Conservation (phyloP, 2,329 filamentous ascomycete genomes). For the Penicillium verrucosum region DNA sequence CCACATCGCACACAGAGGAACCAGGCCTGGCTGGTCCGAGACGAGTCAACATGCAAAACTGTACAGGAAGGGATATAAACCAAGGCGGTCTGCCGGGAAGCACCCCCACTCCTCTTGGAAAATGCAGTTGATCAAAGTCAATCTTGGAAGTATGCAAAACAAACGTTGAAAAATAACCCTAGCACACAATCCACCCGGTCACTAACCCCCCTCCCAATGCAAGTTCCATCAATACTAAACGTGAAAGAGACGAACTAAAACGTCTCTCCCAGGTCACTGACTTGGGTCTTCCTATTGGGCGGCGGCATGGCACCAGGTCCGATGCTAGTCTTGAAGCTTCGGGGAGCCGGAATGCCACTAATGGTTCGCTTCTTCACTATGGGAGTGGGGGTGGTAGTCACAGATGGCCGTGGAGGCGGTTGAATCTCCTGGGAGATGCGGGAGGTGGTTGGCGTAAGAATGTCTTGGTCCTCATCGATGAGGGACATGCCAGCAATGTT, state of each 20-base stretch:
- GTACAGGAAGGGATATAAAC: background rate
- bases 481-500: slow-evolving; percentile 56
- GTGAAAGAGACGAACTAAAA: slow-evolving; percentile 40
- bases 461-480: slow-evolving; percentile 51
- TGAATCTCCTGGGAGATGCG: slow-evolving; percentile 32
- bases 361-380: slow-evolving; percentile 53
- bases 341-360: slow-evolving; percentile 44
- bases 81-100: background rate
- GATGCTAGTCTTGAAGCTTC: slow-evolving; percentile 40
- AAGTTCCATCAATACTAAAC: background rate
- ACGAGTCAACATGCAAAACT: slow-evolving; percentile 1
- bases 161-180: background rate
- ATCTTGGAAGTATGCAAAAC: background rate
- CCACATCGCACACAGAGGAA: slow-evolving; percentile 6
- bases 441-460: slow-evolving; percentile 46
- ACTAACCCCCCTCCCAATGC: background rate
- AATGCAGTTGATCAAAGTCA: slow-evolving; percentile 1
- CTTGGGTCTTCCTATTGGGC: slow-evolving; percentile 48
- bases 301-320: slow-evolving; percentile 48
- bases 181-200: background rate
- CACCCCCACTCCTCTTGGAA: background rate
- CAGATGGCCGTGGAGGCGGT: slow-evolving; percentile 44
- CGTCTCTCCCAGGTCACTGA: slow-evolving; percentile 57
- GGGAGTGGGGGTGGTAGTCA: slow-evolving; percentile 45
- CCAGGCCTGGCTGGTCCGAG: slow-evolving; percentile 3